Evolutionary conservation across 2,329 filamentous ascomycete species (phyloP), one percentile per base, ranked within the genome.

Genomic region (Neobulgaria alba): DNA sequence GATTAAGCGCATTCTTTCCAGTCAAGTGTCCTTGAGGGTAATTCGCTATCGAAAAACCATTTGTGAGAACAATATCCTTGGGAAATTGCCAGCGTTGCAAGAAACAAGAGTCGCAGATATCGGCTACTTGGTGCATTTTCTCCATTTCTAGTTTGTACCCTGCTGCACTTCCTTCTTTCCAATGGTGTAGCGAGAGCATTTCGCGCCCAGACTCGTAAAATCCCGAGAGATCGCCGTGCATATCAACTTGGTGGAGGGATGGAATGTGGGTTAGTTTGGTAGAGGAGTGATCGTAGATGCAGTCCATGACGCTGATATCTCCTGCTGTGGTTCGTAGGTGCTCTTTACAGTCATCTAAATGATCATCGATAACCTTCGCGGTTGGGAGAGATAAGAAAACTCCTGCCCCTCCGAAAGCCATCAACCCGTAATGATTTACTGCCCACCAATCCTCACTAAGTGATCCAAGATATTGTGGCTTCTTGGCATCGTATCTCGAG

Each of bases 21-120:
- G 46, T 36, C 10, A 54, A 34, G 33, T 52, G 47, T 3, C 48
- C 50, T 34, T 46, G 26, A 1, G 54, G 49, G 39, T 69, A 68
- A 31, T 60, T 57, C 19, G 62, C 57, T 33, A 70, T 57, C 2
- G 66, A 68, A 41, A 63, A 70, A 0, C 67, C 68, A 41, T 71
- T 71, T 3, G 63, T 64, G 23, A 71, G 55, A 14, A 67, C 53
- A 50, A 63, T 60, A 21, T 62, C 61, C 20, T 67, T 61, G 4
- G 53, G 50, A 38, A 71, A 70, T 15, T 60, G 57, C 62, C 63
- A 71, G 35, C 67, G 61, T 31, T 66, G 65, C 26, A 70, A 52
- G 29, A 69, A 59, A 33, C 67, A 69, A 38, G 66, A 65, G 20
- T 56, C 52, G 42, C 54, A 59, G 3, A 57, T 43, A 33, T 58